A percentile compares a stretch with the other conserved stretches of the same genome.
Conservation (phyloP, 257 asterid species). For the Nicotiana noctiflora region DNA sequence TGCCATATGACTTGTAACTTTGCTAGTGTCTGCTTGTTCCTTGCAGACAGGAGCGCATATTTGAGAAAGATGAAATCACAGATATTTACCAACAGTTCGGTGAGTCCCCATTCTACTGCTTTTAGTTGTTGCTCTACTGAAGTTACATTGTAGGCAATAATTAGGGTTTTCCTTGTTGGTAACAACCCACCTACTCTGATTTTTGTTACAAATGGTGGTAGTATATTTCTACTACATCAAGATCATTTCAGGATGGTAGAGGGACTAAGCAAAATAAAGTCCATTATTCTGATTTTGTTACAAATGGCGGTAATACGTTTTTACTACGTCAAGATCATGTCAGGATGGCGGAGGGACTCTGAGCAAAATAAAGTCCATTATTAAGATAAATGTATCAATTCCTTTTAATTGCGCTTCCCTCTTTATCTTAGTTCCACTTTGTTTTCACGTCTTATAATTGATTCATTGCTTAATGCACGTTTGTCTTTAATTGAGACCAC, state of each 20-base stretch:
- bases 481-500: not conserved
- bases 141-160: not conserved
- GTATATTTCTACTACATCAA: not conserved
- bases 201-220: not conserved
- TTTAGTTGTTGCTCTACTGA: not conserved
- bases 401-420: not conserved
- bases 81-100: constrained; percentile 92
- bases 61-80: constrained; percentile 81
- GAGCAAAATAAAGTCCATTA: not conserved
- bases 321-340: not conserved
- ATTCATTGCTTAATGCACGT: not conserved
- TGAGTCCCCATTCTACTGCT: constrained; percentile 39
- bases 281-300: not conserved
- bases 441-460: not conserved
- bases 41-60: constrained; percentile 52
- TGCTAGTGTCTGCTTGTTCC: not conserved
- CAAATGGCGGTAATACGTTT: not conserved
- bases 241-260: not conserved
- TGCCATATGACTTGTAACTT: constrained; percentile 7
- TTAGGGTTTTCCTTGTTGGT: not conserved
- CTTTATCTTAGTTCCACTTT: not conserved
- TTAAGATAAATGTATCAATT: not conserved
- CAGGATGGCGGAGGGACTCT: not conserved
- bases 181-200: not conserved
- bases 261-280: not conserved